Evolutionary conservation across 2,329 filamentous ascomycete genomes (phyloP), one percentile per base, ranked within the genome.

Genomic region (Talaromyces sp.): DNA sequence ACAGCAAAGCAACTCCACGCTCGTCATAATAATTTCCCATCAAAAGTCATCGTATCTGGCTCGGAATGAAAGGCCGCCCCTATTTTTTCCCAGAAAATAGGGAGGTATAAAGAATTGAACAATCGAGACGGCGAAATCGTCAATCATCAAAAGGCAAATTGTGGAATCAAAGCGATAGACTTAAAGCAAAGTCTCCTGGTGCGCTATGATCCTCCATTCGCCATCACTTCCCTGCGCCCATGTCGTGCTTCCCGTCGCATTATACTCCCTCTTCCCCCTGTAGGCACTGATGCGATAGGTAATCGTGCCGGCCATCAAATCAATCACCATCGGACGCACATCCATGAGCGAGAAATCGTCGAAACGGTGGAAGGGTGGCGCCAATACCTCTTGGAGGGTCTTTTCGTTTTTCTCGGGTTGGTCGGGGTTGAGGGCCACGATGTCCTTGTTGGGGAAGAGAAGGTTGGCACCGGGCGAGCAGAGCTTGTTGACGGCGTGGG

Each of bases 161-260:
- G 16, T 37, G 3, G 19, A 37, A n/a, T 13, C 43, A 41, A 39
- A 7, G 2, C 3, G 10, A 41, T 19, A n/a, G 24, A 22, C 5
- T 62, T 43, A 76, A 56, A 74, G 47, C 58, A 75, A 62, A 0
- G 75, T 76, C 67, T 77, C 76, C 43, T 74, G 72, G 52, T 78
- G 76, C n/a, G 68, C 68, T n/a, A 71, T 70, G 27, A 78, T 65
- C 60, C 70, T 70, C 76, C 76, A 78, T 65, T 78, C 76, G 14
- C 75, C 76, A 67, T 78, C 76, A 7, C 75, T 76, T 8, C 67
- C 75, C 66, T 77, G 76, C 31, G 73, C 73, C 76, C 76, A 78
- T 3, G 76, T 78, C 27, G 74, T 73, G 19, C 73, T 72, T 22
- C 71, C 73, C 1, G 72, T 74, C 0, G 72, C 75, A 14, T 68